Percentiles rank a stretch among this genome's conserved stretches.
phyloP scores from a whole-genome alignment of 2,329 filamentous ascomycete species.

The Cladosporium sp. region DNA sequence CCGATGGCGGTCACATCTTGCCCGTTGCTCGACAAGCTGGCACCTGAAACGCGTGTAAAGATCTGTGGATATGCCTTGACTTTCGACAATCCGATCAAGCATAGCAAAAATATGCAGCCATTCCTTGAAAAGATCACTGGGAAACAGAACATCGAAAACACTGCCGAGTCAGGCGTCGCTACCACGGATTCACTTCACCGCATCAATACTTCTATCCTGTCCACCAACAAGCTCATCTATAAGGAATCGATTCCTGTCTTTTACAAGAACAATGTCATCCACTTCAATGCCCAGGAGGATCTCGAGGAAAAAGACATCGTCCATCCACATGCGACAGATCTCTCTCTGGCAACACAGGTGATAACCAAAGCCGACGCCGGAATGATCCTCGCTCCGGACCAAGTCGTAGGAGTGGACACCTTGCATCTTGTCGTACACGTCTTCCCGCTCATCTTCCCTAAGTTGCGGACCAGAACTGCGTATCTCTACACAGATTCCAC shows the following conservation, averaged over 20 bases:
- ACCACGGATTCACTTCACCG: neutral
- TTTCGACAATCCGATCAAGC: neutral
- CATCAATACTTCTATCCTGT: neutral
- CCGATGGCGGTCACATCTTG: neutral
- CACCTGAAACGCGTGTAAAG: neutral
- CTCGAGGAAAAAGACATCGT: neutral
- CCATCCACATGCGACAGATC: neutral
- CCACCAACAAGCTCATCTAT: neutral
- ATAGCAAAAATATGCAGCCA: neutral
- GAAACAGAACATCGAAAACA: neutral
- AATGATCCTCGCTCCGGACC: no score
- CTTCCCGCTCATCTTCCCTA: no score
- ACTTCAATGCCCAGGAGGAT: neutral
- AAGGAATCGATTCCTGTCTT: neutral
- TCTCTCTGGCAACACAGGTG: neutral
- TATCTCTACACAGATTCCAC: no score
- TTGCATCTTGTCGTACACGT: no score
- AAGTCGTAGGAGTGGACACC: no score
- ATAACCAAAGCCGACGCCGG: neutral
- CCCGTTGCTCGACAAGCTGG: neutral
- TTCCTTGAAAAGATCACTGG: neutral
- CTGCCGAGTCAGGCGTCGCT: neutral
- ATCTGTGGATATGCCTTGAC: neutral
- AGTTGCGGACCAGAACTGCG: no score
- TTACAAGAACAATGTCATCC: neutral